Evolutionary conservation across 2,329 filamentous ascomycete genomes (phyloP).

Genomic region (Microcyclospora pomicola): DNA sequence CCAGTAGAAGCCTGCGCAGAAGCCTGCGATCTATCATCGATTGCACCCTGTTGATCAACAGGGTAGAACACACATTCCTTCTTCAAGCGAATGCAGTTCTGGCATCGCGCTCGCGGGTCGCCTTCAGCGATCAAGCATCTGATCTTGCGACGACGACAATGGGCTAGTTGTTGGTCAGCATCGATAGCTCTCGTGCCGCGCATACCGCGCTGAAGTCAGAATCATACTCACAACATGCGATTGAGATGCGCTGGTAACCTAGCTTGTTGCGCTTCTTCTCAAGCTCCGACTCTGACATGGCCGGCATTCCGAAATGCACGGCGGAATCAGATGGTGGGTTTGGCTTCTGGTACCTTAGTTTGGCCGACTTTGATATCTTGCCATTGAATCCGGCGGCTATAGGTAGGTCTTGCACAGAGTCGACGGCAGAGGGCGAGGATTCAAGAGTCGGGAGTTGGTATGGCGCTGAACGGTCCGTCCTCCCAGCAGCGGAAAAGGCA

Average conservation of each 20-base stretch:
- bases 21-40: conserved; percentile 15
- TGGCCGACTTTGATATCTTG: not conserved
- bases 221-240: conserved; percentile 73
- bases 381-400: not conserved
- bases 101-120: conserved; percentile 63
- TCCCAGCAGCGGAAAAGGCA: too few species aligned
- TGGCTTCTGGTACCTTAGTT: not conserved
- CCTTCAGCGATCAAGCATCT: conserved; percentile 66
- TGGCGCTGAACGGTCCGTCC: too few species aligned
- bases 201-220: not conserved
- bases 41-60: conserved; percentile 44
- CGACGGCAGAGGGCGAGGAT: not conserved
- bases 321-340: conserved; percentile 25
- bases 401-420: not conserved
- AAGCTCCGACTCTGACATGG: conserved; percentile 35
- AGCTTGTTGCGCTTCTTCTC: conserved; percentile 75
- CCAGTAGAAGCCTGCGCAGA: conserved; percentile 9
- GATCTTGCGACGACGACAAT: conserved; percentile 88
- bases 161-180: conserved; percentile 41
- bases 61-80: conserved; percentile 90
- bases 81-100: conserved; percentile 85
- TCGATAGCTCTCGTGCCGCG: not conserved
- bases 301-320: conserved; percentile 33
- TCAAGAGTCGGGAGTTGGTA: not conserved
- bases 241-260: conserved; percentile 87